phyloP scores from a whole-genome alignment of 352 stramenopile genomes.

The Phytophthora rubi region DNA sequence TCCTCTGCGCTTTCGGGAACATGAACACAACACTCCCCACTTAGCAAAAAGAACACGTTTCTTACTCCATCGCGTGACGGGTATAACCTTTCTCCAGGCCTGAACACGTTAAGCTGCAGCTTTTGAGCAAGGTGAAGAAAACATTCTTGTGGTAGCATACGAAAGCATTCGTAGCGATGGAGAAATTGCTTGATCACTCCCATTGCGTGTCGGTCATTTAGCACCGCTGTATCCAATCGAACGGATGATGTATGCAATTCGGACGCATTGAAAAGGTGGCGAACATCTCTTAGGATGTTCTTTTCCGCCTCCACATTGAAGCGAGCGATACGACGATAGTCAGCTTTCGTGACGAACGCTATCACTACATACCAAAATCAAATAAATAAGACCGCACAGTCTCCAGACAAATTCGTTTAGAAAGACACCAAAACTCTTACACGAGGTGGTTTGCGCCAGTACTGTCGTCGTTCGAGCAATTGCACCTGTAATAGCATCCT shows the following conservation, averaged over 20 bases:
- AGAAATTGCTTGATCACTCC: conserved; percentile 45
- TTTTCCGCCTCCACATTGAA: conserved; percentile 44
- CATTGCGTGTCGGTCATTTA: background rate
- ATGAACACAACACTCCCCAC: conserved; percentile 50
- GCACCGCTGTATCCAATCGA: background rate
- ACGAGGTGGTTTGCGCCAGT: conserved; percentile 51
- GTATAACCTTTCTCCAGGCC: conserved; percentile 42
- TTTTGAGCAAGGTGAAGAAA: conserved; percentile 40
- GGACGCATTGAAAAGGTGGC: conserved; percentile 4
- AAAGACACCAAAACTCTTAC: conserved; percentile 22
- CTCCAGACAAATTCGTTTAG: background rate
- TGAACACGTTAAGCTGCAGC: conserved; percentile 34
- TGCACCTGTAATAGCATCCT: conserved; percentile 44
- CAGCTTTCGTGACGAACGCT: conserved; percentile 43
- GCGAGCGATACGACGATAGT: conserved; percentile 43
- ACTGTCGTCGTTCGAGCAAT: conserved; percentile 46
- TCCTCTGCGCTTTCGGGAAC: conserved; percentile 21
- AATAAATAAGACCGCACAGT: background rate
- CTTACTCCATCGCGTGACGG: conserved; percentile 14
- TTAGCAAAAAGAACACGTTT: conserved; percentile 48
- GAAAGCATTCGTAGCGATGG: conserved; percentile 47
- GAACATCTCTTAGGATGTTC: conserved; percentile 6
- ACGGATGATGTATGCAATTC: background rate
- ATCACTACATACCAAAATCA: conserved; percentile 26
- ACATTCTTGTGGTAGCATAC: conserved; percentile 36